phyloP scores from a whole-genome alignment of 2,329 filamentous ascomycete species.

The Pyrenophora tritici-repentis region DNA sequence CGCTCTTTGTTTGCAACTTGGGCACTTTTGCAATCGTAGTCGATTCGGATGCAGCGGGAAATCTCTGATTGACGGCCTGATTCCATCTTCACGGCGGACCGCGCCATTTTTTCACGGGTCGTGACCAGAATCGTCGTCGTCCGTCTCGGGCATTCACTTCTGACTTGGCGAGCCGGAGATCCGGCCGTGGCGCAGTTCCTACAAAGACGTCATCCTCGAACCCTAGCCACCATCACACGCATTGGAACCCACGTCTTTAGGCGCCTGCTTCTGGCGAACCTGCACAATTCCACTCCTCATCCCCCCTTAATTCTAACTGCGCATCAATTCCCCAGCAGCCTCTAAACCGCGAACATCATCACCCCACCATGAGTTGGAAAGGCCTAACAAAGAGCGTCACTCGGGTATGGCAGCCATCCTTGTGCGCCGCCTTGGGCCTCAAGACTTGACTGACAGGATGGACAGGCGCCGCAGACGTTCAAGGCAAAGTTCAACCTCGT shows the following conservation, averaged over 20 bases:
- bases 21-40: too few relatives aligned
- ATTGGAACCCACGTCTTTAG: conserved; percentile 30
- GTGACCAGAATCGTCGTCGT: background rate
- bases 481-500: conserved; percentile 88
- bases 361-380: conserved; percentile 83
- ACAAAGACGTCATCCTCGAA: conserved; percentile 10
- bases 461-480: conserved; percentile 83
- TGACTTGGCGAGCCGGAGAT: background rate
- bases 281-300: background rate
- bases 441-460: conserved; percentile 27
- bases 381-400: conserved; percentile 89
- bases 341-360: background rate
- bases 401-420: conserved; percentile 64
- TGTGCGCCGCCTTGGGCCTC: conserved; percentile 14
- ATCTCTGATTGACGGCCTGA: too few relatives aligned
- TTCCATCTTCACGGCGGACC: too few relatives aligned
- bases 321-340: conserved; percentile 10
- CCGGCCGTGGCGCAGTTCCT: background rate
- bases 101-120: too few relatives aligned
- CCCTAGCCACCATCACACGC: conserved; percentile 23
- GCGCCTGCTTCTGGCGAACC: conserved; percentile 8
- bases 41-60: too few relatives aligned
- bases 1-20: too few relatives aligned
- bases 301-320: conserved; percentile 7
- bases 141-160: too few relatives aligned